Conservation (phyloP, 2,329 filamentous ascomycete species). For the Stachybotrys chartarum region DNA sequence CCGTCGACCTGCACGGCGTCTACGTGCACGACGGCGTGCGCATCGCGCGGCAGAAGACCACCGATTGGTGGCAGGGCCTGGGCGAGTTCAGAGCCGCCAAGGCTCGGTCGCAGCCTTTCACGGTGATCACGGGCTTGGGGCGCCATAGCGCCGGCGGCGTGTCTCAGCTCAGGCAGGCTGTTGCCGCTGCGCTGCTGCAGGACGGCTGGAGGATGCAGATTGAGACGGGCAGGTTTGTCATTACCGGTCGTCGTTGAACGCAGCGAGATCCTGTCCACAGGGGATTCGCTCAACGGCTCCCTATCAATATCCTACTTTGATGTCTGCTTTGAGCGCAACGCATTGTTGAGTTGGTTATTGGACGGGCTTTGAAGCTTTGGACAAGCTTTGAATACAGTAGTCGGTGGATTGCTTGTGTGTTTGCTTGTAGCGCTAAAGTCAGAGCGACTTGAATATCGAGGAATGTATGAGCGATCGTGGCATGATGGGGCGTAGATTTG, state of each 20-base stretch:
- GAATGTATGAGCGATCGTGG: too few relatives aligned
- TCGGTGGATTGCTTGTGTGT: too few relatives aligned
- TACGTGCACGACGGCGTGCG: constrained; percentile 73
- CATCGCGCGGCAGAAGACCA: constrained; percentile 62
- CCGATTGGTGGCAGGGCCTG: constrained; percentile 68
- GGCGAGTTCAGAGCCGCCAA: constrained; percentile 54
- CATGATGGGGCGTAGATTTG: too few relatives aligned
- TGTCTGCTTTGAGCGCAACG: too few relatives aligned
- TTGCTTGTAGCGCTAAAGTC: too few relatives aligned
- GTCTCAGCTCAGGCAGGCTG: constrained; percentile 69
- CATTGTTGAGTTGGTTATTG: too few relatives aligned
- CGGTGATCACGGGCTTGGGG: constrained; percentile 75
- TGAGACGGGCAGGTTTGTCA: constrained; percentile 60
- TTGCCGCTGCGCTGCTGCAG: constrained; percentile 65
- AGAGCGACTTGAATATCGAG: too few relatives aligned
- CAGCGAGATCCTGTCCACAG: too few relatives aligned
- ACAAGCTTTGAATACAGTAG: too few relatives aligned
- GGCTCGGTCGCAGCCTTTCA: constrained; percentile 49
- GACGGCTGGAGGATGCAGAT: constrained; percentile 81
- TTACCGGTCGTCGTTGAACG: constrained; percentile 49
- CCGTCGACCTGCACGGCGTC: constrained; percentile 78
- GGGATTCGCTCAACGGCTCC: too few relatives aligned
- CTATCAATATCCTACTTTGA: too few relatives aligned
- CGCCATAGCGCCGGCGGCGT: constrained; percentile 71
- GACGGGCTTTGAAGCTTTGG: too few relatives aligned